Base-by-base conservation (phyloP, 225 moss, liverwort and hornwort genomes). In the Climacium dendroides region DNA sequence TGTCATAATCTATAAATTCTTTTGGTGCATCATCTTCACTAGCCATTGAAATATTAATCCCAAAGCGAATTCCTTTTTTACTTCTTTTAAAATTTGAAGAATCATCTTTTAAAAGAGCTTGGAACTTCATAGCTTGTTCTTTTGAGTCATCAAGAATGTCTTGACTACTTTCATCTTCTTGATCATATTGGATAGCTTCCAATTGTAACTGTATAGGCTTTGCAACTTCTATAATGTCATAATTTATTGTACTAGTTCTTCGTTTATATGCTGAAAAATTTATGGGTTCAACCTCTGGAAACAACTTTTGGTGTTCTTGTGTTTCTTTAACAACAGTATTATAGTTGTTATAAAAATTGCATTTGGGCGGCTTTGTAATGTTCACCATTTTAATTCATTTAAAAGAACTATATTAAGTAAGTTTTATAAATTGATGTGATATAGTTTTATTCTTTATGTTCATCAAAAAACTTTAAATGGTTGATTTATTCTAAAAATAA, bases 171-270 rank as follows among this genome's bases (percentile, higher is more conserved):
- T 88, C 19, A 30, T 5, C 18, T 19, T 83, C 30, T 79, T 78
- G 7, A 41, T 13, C 8, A 9, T 65, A 30, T 50, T 83, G 19
- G 2, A 30, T 29, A 60, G 50, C 86, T 80, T 74, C 58, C 4
- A 54, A 15, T 2, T 8, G 5, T 2, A 83, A 30, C 53, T 83
- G 30, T 43, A 34, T 7, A 47, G 7, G 32, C 34, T 61, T 75
- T 59, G 69, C 24, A 72, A 4, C 61, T 79, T 86, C 80, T 13
- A 81, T 80, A n/a, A 91, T 91, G 28, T 91, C 76, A 84, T 89
- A 89, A 28, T 91, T 91, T 84, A 91, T 6, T 12, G 87, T 87
- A 62, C 84, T 87, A 61, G 81, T 83, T 43, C 81, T 91, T 84
- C 0, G 67, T 70, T 87, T 91, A 23, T 89, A 66, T 57, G 23